Conservation (phyloP, 805 yeast species). For the Yamadazyma scolyti region DNA sequence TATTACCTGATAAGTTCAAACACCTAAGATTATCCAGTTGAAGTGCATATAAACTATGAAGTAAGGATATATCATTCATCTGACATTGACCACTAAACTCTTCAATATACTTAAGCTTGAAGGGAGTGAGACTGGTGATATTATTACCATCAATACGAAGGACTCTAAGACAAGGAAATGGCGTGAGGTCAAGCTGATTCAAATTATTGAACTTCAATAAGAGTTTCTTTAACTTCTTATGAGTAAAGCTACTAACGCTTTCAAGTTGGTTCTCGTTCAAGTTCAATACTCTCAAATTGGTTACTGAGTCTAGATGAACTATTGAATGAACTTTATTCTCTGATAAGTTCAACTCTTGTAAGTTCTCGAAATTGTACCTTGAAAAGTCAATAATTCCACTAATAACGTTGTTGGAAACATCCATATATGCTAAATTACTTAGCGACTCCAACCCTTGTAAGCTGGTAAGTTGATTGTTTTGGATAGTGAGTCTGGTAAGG, state of each 20-base stretch:
- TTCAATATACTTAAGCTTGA: slow-evolving; percentile 29
- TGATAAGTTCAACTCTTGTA: slow-evolving; percentile 43
- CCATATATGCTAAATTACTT: slow-evolving; percentile 36
- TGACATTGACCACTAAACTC: slow-evolving; percentile 44
- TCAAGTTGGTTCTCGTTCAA: slow-evolving; percentile 38
- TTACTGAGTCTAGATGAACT: slow-evolving; percentile 31
- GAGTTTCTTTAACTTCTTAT: slow-evolving; percentile 33
- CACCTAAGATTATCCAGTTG: slow-evolving; percentile 19
- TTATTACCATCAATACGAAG: slow-evolving; percentile 45
- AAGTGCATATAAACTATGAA: slow-evolving; percentile 12
- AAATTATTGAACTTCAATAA: slow-evolving; percentile 36
- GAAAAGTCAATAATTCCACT: slow-evolving; percentile 36
- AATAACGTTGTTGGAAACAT: slow-evolving; percentile 40
- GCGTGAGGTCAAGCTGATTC: slow-evolving; percentile 23
- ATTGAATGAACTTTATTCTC: slow-evolving; percentile 37
- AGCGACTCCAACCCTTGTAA: slow-evolving; percentile 36
- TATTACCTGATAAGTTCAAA: slow-evolving; percentile 41
- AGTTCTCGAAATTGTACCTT: slow-evolving; percentile 27
- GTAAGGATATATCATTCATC: slow-evolving; percentile 7
- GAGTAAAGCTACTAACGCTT: slow-evolving; percentile 17
- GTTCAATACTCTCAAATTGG: slow-evolving; percentile 35
- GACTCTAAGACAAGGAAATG: slow-evolving; percentile 37
- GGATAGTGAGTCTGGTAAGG: slow-evolving; percentile 36
- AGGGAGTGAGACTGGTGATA: slow-evolving; percentile 19
- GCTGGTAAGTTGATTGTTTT: slow-evolving; percentile 31